These are phyloP conservation scores for Truncatella angustata DNA, from an alignment of 2,329 filamentous ascomycete species.

Conservation along the genomic window DNA sequence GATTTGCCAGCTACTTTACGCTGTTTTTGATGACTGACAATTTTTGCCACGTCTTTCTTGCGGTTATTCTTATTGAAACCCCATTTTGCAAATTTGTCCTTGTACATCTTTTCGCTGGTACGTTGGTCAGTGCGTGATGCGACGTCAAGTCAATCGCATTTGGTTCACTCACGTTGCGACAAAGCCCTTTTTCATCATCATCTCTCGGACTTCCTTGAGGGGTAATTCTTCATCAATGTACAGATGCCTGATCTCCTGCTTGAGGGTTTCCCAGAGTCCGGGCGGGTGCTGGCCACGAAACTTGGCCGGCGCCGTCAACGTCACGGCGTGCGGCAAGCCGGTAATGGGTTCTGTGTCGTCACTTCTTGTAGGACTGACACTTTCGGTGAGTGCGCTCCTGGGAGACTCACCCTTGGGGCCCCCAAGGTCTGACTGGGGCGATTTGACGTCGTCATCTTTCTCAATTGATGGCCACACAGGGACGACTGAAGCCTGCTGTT, in stretches of 20 bases:
- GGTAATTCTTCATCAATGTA: slow-evolving; percentile 21
- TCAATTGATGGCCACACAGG: slow-evolving; percentile 3
- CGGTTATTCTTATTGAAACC: slow-evolving; percentile 24
- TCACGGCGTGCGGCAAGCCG: background rate
- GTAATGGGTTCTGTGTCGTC: background rate
- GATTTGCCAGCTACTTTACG: slow-evolving; percentile 21
- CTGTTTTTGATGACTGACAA: slow-evolving; percentile 19
- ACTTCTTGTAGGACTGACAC: background rate
- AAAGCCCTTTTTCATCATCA: slow-evolving; percentile 20
- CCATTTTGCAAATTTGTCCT: slow-evolving; percentile 23
- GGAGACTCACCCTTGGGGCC: background rate
- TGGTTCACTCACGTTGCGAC: slow-evolving; percentile 19
- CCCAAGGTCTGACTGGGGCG: background rate
- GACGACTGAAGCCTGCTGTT: background rate
- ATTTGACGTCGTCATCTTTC: background rate
- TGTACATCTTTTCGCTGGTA: slow-evolving; percentile 20
- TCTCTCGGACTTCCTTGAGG: slow-evolving; percentile 17
- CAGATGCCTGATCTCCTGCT: slow-evolving; percentile 20
- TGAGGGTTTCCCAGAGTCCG: slow-evolving; percentile 19
- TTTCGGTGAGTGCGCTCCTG: background rate
- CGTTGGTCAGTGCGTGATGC: slow-evolving; percentile 1
- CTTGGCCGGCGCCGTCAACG: background rate
- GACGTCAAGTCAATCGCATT: background rate
- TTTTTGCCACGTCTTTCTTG: slow-evolving; percentile 21
- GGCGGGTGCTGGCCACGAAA: slow-evolving; percentile 15